Percentiles rank a stretch among this genome's conserved stretches.
Evolutionary conservation across 768 basidiomycete genomes (phyloP).

Genomic region (Lactarius trivialis): DNA sequence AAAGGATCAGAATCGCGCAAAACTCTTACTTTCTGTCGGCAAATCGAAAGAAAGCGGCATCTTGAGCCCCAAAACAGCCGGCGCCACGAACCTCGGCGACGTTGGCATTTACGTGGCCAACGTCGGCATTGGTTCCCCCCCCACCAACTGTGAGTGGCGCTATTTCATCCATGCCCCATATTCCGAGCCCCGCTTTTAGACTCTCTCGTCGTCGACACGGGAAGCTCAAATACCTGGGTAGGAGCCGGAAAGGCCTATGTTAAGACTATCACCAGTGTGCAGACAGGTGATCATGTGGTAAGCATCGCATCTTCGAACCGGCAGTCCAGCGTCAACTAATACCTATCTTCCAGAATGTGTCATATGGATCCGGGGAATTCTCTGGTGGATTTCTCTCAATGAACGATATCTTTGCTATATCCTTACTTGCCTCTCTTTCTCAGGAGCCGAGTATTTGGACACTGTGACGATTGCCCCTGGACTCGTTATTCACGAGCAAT

Average conservation of each 20-base stretch:
- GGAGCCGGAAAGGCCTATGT: too few species aligned
- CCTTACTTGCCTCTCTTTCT: background rate
- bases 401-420: background rate
- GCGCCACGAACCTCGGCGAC: background rate
- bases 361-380: conserved; percentile 8
- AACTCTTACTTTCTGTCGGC: conserved; percentile 36
- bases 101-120: conserved; percentile 43
- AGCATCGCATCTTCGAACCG: background rate
- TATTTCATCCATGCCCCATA: background rate
- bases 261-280: background rate
- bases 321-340: too few species aligned
- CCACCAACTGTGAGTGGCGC: conserved; percentile 31
- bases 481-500: conserved; percentile 28
- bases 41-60: conserved; percentile 30
- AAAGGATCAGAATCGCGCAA: conserved; percentile 46
- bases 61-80: conserved; percentile 12
- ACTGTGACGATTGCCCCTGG: conserved; percentile 6
- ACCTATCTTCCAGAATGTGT: background rate
- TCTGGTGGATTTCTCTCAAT: background rate
- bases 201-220: too few species aligned
- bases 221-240: too few species aligned
- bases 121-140: too few species aligned
- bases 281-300: background rate
- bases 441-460: too few species aligned
- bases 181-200: background rate